phyloP scores from a whole-genome alignment of 208 protist genomes.

The Porcisia hertigi region DNA sequence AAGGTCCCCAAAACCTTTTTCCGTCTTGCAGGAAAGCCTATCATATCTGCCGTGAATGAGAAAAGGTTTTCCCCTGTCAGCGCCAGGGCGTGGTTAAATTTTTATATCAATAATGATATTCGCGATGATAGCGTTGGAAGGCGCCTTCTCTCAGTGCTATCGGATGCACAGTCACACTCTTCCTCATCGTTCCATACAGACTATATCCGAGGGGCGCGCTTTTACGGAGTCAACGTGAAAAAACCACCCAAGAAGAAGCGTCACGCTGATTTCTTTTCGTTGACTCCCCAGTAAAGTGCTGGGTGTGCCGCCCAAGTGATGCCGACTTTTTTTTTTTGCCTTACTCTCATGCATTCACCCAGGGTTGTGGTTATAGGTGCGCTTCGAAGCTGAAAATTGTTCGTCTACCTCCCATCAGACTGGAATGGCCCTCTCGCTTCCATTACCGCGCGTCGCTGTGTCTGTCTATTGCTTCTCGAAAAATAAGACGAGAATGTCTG shows the following conservation, averaged over 20 bases:
- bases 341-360: slow-evolving; percentile 11
- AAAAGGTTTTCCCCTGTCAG: slow-evolving; percentile 44
- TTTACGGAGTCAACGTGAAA: slow-evolving; percentile 25
- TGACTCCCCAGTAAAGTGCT: background rate
- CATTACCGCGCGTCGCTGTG: background rate
- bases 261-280: background rate
- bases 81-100: slow-evolving; percentile 58
- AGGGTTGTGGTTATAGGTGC: background rate
- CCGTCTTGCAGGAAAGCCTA: slow-evolving; percentile 48
- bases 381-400: background rate
- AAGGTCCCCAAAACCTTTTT: slow-evolving; percentile 57
- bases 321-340: slow-evolving; percentile 1
- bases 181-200: slow-evolving; percentile 6
- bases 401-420: background rate
- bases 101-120: slow-evolving; percentile 61
- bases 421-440: background rate
- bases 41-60: slow-evolving; percentile 34
- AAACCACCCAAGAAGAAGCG: background rate
- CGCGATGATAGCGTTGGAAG: slow-evolving; percentile 73
- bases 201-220: slow-evolving; percentile 20
- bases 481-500: background rate
- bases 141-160: slow-evolving; percentile 32
- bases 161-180: background rate
- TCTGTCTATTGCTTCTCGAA: too few relatives aligned
- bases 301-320: background rate